Percentiles rank a stretch among this genome's conserved stretches.
Conservation (phyloP, 352 stramenopile species). For the Phytophthora meadii region DNA sequence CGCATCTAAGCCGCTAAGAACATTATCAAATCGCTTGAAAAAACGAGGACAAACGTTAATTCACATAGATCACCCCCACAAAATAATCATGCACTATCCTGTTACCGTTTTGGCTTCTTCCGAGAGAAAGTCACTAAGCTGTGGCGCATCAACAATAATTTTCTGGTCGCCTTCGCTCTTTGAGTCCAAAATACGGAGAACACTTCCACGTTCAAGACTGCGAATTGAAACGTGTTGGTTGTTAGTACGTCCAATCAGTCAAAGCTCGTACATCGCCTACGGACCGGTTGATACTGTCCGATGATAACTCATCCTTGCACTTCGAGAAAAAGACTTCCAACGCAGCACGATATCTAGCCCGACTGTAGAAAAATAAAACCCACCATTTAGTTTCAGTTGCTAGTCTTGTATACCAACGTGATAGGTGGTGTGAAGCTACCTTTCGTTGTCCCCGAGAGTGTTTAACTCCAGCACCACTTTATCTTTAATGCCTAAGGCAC, state of each 20-base stretch:
- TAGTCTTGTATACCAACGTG: neutral
- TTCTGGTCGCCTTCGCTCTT: slow-evolving; percentile 78
- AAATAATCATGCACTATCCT: neutral
- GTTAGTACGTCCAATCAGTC: slow-evolving; percentile 3
- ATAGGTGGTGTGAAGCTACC: slow-evolving; percentile 31
- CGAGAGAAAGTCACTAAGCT: slow-evolving; percentile 71
- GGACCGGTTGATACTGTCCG: slow-evolving; percentile 78
- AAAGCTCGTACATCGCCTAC: slow-evolving; percentile 10
- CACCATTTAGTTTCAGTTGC: slow-evolving; percentile 1
- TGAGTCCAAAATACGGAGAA: slow-evolving; percentile 89
- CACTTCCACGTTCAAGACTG: slow-evolving; percentile 82
- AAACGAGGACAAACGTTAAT: slow-evolving; percentile 12
- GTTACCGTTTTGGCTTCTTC: slow-evolving; percentile 55
- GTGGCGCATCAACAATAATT: slow-evolving; percentile 71
- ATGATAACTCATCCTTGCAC: slow-evolving; percentile 70
- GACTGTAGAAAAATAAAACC: slow-evolving; percentile 41
- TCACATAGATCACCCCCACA: no score
- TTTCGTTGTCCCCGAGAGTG: slow-evolving; percentile 82
- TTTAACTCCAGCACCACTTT: slow-evolving; percentile 84
- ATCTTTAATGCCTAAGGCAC: slow-evolving; percentile 56
- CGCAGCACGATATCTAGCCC: slow-evolving; percentile 67
- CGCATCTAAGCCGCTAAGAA: slow-evolving; percentile 64
- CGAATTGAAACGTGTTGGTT: neutral
- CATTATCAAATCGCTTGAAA: slow-evolving; percentile 68
- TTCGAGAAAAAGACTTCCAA: slow-evolving; percentile 71